These are phyloP conservation scores for Penicillium aurantiogriseum DNA, from an alignment of 2,329 filamentous ascomycete species.

Conservation along the genomic window DNA sequence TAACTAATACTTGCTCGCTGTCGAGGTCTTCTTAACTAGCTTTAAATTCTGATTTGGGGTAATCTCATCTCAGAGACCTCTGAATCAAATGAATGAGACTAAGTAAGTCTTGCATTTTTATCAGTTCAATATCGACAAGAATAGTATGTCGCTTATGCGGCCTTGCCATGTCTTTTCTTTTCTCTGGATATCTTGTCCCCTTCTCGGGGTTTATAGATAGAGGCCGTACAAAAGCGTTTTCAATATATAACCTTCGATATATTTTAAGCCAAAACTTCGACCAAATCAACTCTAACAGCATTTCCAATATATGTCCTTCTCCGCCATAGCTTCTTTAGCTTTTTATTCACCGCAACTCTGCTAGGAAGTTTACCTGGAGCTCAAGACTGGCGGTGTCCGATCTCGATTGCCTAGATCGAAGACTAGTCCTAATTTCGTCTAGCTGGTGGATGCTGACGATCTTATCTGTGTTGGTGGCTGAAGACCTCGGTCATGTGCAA, in stretches of 20 bases:
- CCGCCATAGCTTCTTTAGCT: background rate
- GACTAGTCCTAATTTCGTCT: constrained; percentile 3
- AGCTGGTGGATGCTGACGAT: constrained; percentile 4
- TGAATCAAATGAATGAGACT: background rate
- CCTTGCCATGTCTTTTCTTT: too few species aligned
- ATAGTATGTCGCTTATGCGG: background rate
- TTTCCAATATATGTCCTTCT: too few species aligned
- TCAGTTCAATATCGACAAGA: background rate
- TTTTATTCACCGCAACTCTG: background rate
- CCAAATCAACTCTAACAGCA: background rate
- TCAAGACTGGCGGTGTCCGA: constrained; percentile 5
- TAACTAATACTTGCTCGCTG: background rate
- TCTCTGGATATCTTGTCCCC: background rate
- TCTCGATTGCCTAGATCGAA: constrained; percentile 1
- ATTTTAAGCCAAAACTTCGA: background rate
- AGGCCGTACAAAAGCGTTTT: too few species aligned
- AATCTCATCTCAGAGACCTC: background rate
- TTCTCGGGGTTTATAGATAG: too few species aligned
- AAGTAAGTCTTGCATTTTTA: background rate
- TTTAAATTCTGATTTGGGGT: background rate
- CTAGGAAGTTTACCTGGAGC: background rate
- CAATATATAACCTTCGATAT: too few species aligned
- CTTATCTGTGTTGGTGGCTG: constrained; percentile 2
- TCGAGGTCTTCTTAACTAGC: background rate
- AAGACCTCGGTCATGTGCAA: background rate